Base-by-base conservation (phyloP, 805 yeast genomes). In the Wickerhamiella qilinensis region DNA sequence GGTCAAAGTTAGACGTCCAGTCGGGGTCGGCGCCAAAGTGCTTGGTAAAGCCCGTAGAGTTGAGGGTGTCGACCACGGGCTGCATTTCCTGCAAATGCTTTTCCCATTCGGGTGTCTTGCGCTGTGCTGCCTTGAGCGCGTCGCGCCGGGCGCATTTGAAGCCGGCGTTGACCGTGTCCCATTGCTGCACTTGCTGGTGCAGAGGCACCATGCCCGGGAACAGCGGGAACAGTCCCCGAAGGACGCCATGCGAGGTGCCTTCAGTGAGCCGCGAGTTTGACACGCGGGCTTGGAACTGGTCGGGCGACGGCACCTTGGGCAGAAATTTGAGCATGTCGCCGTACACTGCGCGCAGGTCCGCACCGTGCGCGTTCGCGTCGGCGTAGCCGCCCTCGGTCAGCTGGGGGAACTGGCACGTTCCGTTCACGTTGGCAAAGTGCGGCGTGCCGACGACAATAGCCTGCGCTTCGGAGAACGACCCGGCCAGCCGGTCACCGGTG, bases 281-380 rank as follows among this genome's bases (percentile, higher is more conserved):
- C 21, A 57, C 61, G 41, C 68, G 53, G 44, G 52, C 59, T 30
- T 59, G 49, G 25, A 51, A 45, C 1, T 53, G 48, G 2, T 53
- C 40, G 22, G 15, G 17, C 33, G 58, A 55, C 36, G 63, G 64
- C 28, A 52, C 46, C 28, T 46, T 51, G 18, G 68, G 68, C 11
- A 63, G 36, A 34, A 60, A 49, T 1, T 51, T 54, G 14, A 64
- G 42, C 29, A 45, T 15, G 14, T 55, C 58, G 15, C 62, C 62
- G 38, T 64, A 64, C 3, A 64, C 64, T 0, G 39, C 50, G 45
- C 48, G 55, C 5, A 64, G 37, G 36, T 64, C 69, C 18, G 38
- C 37, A 22, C 69, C 69, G 40, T 64, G 69, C 32, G 54, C 46
- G 35, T 43, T 46, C 1, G 65, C 57, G 37, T 64, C 69, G n/a